phyloP scores from a whole-genome alignment of 148 eudicot genomes.

The Rhododendron molle region DNA sequence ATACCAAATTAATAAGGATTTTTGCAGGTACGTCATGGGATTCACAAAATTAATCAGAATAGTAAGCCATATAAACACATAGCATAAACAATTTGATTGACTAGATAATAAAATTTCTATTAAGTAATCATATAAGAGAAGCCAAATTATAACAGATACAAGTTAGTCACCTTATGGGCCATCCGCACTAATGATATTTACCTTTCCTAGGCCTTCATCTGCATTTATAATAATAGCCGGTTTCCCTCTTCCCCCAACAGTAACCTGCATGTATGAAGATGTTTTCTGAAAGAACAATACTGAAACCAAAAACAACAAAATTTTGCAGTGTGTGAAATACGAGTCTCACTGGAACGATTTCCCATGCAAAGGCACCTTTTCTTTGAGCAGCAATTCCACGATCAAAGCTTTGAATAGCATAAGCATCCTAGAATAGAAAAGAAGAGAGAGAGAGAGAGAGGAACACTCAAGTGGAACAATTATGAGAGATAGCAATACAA shows the following conservation, averaged over 20 bases:
- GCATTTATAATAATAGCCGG: conserved; percentile 44
- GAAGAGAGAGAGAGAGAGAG: not conserved
- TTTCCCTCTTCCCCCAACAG: conserved; percentile 60
- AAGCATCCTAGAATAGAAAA: conserved; percentile 51
- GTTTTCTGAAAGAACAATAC: not conserved
- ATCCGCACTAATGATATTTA: conserved; percentile 14
- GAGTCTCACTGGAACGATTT: conserved; percentile 75
- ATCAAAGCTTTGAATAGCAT: conserved; percentile 85
- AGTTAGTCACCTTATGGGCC: not conserved
- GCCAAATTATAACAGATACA: not conserved
- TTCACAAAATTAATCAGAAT: not conserved
- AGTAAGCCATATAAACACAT: not conserved
- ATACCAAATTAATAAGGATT: not conserved
- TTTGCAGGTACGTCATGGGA: not conserved
- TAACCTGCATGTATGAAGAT: conserved; percentile 42
- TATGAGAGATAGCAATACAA: not conserved
- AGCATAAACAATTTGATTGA: not conserved
- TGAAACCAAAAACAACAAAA: not conserved
- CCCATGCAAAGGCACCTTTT: conserved; percentile 87
- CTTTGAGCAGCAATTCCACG: conserved; percentile 83
- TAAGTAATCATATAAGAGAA: not conserved
- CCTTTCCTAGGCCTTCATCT: conserved; percentile 84
- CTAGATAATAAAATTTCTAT: not conserved
- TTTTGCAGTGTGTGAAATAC: not conserved
- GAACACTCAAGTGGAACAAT: not conserved